Percentiles rank a stretch among this genome's conserved stretches.
Evolutionary conservation across 1,284 basidiomycete species (phyloP).

Genomic region (Apiotrichum mycotoxinovorans): DNA sequence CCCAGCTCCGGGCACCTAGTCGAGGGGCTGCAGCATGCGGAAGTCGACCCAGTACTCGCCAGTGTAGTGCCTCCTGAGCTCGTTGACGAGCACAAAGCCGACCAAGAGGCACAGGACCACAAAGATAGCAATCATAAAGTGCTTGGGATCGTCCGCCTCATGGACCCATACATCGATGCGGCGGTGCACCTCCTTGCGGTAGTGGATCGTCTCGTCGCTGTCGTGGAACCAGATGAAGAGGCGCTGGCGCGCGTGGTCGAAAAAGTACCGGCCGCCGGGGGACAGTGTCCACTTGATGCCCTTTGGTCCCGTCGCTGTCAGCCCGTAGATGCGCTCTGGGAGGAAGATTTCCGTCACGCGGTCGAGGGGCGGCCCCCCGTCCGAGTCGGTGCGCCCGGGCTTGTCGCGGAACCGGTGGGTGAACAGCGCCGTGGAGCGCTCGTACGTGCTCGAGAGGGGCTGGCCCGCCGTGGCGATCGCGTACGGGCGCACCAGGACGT

Average conservation of each 20-base stretch:
- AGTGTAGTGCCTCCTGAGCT: not conserved
- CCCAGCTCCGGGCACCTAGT: too few relatives aligned
- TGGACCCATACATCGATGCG: conserved; percentile 39
- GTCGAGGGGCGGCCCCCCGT: conserved; percentile 53
- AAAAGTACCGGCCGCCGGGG: conserved; percentile 26
- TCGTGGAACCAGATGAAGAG: conserved; percentile 44
- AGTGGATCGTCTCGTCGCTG: conserved; percentile 7
- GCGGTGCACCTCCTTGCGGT: conserved; percentile 12
- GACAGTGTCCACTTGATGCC: conserved; percentile 25
- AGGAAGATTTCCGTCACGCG: conserved; percentile 75
- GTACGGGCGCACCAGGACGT: conserved; percentile 61
- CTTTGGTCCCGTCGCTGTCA: conserved; percentile 1
- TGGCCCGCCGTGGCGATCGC: conserved; percentile 45
- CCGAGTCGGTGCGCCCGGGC: conserved; percentile 27
- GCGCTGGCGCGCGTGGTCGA: conserved; percentile 33
- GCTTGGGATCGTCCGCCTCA: conserved; percentile 1
- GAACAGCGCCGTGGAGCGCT: conserved; percentile 27
- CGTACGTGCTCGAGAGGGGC: conserved; percentile 32
- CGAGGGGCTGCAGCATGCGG: not conserved
- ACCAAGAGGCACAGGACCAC: not conserved
- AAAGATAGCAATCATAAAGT: not conserved
- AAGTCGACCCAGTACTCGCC: not conserved
- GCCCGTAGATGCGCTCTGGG: conserved; percentile 51
- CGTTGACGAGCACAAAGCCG: conserved; percentile 10
- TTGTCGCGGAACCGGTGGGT: conserved; percentile 31